phyloP scores from a whole-genome alignment of 768 basidiomycete species.

The Termitomyces sp. region DNA sequence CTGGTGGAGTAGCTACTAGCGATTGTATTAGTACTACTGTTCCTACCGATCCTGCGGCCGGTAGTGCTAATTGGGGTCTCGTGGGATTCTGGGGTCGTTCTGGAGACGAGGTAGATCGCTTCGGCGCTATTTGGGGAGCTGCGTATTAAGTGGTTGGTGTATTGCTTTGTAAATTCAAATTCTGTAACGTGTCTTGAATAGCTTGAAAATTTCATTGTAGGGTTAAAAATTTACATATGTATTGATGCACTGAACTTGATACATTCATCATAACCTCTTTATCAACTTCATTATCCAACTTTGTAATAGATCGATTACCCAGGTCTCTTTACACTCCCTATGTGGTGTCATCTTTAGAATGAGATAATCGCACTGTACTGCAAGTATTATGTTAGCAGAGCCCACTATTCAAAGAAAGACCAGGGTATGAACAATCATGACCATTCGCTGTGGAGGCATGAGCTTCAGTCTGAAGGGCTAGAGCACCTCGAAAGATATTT shows the following conservation, averaged over 20 bases:
- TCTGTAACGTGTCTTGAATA: neutral
- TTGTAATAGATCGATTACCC: neutral
- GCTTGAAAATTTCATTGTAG: neutral
- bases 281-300: neutral
- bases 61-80: constrained; percentile 26
- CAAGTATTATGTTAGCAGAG: neutral
- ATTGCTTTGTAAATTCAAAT: neutral
- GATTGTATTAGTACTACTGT: constrained; percentile 25
- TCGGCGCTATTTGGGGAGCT: constrained; percentile 30
- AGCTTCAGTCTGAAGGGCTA: too few species aligned
- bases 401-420: too few species aligned
- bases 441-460: too few species aligned
- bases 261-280: neutral
- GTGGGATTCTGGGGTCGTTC: constrained; percentile 32
- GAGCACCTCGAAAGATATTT: too few species aligned
- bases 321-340: neutral
- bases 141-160: constrained; percentile 17
- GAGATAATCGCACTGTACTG: neutral
- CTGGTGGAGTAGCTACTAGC: constrained; percentile 26
- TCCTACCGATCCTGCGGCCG: constrained; percentile 27
- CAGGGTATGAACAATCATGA: too few species aligned
- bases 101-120: constrained; percentile 29
- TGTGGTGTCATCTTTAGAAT: neutral
- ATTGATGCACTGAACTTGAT: too few species aligned
- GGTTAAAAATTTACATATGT: too few species aligned